phyloP scores from a whole-genome alignment of 163 green algal genomes.

The Prototheca cutis region DNA sequence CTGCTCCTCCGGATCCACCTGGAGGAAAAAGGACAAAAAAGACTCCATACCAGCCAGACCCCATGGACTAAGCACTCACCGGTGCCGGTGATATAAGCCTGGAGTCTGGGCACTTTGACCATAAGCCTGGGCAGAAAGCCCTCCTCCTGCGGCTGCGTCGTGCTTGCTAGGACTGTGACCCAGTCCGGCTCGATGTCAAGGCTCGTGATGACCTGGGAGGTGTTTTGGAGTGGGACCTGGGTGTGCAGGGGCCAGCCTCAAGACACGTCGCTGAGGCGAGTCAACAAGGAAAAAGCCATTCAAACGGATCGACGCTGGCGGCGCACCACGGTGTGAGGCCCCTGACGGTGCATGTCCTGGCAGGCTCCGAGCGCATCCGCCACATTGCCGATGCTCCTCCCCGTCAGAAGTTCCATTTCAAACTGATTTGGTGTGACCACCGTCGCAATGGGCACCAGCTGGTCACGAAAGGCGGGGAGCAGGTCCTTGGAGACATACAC shows the following conservation, averaged over 20 bases:
- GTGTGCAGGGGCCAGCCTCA: too few relatives aligned
- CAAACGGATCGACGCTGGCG: too few relatives aligned
- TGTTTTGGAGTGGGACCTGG: too few relatives aligned
- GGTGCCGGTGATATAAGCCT: conserved; percentile 72
- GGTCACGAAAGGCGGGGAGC: conserved; percentile 41
- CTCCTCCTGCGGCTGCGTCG: conserved; percentile 33
- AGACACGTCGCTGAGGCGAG: too few relatives aligned
- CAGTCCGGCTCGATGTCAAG: conserved; percentile 18
- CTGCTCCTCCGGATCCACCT: too few relatives aligned
- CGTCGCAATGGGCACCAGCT: conserved; percentile 54
- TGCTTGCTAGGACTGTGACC: conserved; percentile 50
- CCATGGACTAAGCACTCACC: too few relatives aligned
- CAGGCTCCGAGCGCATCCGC: conserved; percentile 45
- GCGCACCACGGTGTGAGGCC: conserved; percentile 67
- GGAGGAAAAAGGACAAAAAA: too few relatives aligned
- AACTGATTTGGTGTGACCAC: conserved; percentile 87
- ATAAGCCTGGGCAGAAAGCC: conserved; percentile 27
- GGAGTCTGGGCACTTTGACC: conserved; percentile 46
- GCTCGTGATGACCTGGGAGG: conserved; percentile 62
- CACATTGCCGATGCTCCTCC: conserved; percentile 37
- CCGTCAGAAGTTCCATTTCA: conserved; percentile 77
- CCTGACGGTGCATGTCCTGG: conserved; percentile 40
- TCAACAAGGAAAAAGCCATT: too few relatives aligned
- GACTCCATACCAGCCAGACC: too few relatives aligned
- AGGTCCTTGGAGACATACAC: conserved; percentile 70